Percentiles rank a stretch among this genome's conserved stretches.
Evolutionary conservation across 75 land plant species (phyloP).

Genomic region (Isoetes taiwanensis): DNA sequence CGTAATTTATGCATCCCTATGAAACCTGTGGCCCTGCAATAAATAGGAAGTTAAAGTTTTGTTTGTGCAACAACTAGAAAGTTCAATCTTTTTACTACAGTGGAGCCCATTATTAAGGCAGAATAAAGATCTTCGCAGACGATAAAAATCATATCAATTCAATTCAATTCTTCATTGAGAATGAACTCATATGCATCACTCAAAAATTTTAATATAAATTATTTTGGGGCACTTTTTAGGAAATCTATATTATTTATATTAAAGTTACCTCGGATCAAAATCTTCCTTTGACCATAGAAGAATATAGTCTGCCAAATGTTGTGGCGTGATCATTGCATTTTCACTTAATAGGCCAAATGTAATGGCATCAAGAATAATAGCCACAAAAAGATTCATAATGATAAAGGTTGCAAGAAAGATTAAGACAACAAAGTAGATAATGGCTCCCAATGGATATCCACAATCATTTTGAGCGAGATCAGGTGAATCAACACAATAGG

Average conservation of each 20-base stretch:
- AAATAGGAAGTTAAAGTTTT: not conserved
- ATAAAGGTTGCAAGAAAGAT: conserved; percentile 17
- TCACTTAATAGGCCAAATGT: conserved; percentile 31
- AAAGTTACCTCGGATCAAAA: conserved; percentile 20
- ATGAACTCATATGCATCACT: not conserved
- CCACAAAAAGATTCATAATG: conserved; percentile 27
- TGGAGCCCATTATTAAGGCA: not conserved
- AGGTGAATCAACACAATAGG: conserved; percentile 9
- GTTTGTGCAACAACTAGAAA: not conserved
- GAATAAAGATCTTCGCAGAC: not conserved
- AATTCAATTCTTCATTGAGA: not conserved
- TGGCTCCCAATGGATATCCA: conserved; percentile 11
- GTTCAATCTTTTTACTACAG: not conserved
- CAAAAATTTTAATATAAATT: not conserved
- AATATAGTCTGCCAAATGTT: conserved; percentile 13
- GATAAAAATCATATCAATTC: not conserved
- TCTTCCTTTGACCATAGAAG: conserved; percentile 13
- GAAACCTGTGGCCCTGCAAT: conserved; percentile 14
- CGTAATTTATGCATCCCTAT: conserved; percentile 28
- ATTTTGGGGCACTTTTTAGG: not conserved
- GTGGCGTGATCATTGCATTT: conserved; percentile 23
- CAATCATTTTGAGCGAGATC: conserved; percentile 11
- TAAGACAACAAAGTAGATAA: conserved; percentile 15
- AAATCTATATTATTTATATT: not conserved
- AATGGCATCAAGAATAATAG: conserved; percentile 27